A percentile compares a stretch with the other conserved stretches of the same genome.
phyloP scores from a whole-genome alignment of 2,329 filamentous ascomycete species.

The Stagonosporopsis chrysanthemi region DNA sequence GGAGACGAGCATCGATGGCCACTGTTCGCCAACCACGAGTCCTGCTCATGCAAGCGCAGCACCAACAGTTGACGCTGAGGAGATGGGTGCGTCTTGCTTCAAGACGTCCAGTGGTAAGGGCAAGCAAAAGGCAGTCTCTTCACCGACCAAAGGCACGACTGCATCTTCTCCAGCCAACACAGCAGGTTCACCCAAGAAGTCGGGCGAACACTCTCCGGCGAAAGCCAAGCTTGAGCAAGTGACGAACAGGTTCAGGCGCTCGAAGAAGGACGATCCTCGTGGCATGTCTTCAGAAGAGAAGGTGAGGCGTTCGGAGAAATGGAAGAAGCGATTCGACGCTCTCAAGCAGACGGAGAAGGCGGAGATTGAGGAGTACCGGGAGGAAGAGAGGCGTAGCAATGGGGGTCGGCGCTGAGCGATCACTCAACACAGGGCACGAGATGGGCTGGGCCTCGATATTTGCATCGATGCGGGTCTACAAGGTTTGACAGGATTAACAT shows the following conservation, averaged over 20 bases:
- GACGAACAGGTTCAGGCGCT: slow-evolving; percentile 54
- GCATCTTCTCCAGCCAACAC: slow-evolving; percentile 36
- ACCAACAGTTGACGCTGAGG: slow-evolving; percentile 22
- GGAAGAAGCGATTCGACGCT: slow-evolving; percentile 46
- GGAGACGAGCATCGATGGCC: slow-evolving; percentile 27
- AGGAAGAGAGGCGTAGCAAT: slow-evolving; percentile 16
- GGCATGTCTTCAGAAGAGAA: slow-evolving; percentile 49
- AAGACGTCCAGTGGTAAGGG: slow-evolving; percentile 37
- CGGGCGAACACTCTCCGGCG: slow-evolving; percentile 52
- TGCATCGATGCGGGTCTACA: not conserved
- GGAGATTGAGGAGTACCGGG: slow-evolving; percentile 37
- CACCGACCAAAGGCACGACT: slow-evolving; percentile 31
- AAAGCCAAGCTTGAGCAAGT: slow-evolving; percentile 57
- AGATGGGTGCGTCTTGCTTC: slow-evolving; percentile 43
- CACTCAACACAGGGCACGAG: not conserved
- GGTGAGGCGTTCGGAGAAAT: slow-evolving; percentile 45
- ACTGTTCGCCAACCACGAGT: slow-evolving; percentile 15
- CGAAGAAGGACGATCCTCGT: slow-evolving; percentile 47
- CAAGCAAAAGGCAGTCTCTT: slow-evolving; percentile 41
- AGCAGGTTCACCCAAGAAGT: slow-evolving; percentile 46
- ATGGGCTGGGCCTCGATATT: not conserved
- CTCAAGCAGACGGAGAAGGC: slow-evolving; percentile 42
- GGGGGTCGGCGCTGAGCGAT: slow-evolving; percentile 7
- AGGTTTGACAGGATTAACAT: not conserved
- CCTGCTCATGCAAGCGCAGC: slow-evolving; percentile 7